Evolutionary conservation across 164 flowering plant genomes (phyloP).

Genomic region (Malania oleifera): DNA sequence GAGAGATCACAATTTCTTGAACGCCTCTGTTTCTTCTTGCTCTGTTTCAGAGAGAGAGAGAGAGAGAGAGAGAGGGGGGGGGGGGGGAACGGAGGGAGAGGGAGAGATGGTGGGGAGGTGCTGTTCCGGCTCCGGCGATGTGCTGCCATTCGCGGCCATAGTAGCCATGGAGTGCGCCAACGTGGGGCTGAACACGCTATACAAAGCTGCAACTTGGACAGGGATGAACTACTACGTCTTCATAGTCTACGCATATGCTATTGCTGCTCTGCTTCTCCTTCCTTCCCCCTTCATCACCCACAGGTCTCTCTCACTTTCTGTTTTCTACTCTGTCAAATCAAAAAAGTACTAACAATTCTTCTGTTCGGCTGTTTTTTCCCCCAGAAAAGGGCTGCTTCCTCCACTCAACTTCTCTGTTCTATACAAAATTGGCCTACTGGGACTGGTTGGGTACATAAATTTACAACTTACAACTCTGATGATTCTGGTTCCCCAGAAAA

Average conservation of each 20-base stretch:
- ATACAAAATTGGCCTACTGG: background rate
- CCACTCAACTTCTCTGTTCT: background rate
- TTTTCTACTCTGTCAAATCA: too few species aligned
- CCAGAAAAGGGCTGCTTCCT: conserved; percentile 2
- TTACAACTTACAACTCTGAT: background rate
- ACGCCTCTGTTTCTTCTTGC: too few species aligned
- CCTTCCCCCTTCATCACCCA: conserved; percentile 1
- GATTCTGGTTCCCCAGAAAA: too few species aligned
- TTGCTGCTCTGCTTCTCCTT: background rate
- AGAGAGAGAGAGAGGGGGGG: too few species aligned
- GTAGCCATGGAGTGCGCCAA: conserved; percentile 1
- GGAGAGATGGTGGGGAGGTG: conserved; percentile 10
- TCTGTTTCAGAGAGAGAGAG: conserved; percentile 2
- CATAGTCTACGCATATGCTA: background rate
- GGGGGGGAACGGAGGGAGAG: background rate
- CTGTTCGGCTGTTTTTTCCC: background rate
- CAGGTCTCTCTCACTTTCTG: background rate
- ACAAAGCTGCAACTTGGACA: background rate
- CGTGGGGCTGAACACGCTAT: background rate
- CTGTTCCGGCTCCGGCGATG: conserved; percentile 4
- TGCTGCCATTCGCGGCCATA: background rate
- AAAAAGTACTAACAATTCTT: too few species aligned
- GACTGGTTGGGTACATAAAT: conserved; percentile 1
- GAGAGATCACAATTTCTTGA: too few species aligned
- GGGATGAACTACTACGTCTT: background rate